Evolutionary conservation across 2,329 filamentous ascomycete species (phyloP), one percentile per base, ranked within the genome.

Genomic region (Ceratocystis eucalypticola): DNA sequence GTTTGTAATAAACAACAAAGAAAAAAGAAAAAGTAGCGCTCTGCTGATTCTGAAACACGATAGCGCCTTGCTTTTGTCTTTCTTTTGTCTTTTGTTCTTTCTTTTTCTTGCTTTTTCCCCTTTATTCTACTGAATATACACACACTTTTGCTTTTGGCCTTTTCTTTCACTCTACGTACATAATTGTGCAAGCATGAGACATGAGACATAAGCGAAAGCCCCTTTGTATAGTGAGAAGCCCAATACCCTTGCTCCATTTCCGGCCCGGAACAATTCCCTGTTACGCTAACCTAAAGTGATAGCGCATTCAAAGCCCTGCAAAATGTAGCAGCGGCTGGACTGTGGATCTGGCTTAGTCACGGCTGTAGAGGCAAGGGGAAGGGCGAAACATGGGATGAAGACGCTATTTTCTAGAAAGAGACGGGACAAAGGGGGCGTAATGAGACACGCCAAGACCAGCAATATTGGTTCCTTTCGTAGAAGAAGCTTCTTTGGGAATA

Each of bases 341-440:
- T 15, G 37, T 15, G 37, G 37, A 25, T 25, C 17, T 5, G 22
- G 48, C 48, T 50, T 50, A 25, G 48, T 50, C 48, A 50, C 22
- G n/a, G 5, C 17, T 20, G 48, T 48, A 20, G 17, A 5, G 33
- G 20, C 55, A 59, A n/a, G 55, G 55, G 37, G 25, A 22, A 53
- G 22, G 48, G 48, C 48, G 48, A 50, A 50, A 59, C 55, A 59
- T 59, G 55, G n/a, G 55, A 59, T 17, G 28, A 59, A 41, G 55
- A 28, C 28, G 55, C 55, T 7, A 59, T 33, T 59, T 57, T 59
- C 55, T 59, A 37, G 28, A 59, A 59, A 30, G 12, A n/a, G 28
- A 25, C 48, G 22, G 10, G 28, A 37, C 28, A 30, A 59, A n/a
- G 55, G 55, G 15, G 17, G 15, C 5, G n/a, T n/a, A 37, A n/a